phyloP scores from a whole-genome alignment of 192 early-diverging fungal genomes.

The Rhizophagus prolifer region DNA sequence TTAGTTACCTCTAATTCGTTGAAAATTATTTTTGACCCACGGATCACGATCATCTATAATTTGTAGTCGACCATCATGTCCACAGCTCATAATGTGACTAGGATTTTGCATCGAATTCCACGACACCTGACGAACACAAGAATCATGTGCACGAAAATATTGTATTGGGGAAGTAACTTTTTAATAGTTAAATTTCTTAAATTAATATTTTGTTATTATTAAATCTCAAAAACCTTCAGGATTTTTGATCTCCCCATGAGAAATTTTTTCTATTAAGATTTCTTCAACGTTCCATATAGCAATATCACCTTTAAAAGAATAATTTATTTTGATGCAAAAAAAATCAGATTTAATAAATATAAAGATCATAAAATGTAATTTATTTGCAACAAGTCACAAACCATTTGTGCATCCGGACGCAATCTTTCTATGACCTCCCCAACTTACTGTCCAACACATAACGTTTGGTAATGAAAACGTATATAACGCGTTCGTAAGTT shows the following conservation, averaged over 20 bases:
- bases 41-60: conserved; percentile 28
- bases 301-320: conserved; percentile 19
- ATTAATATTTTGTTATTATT: background rate
- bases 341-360: background rate
- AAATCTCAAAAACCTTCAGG: background rate
- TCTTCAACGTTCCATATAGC: conserved; percentile 21
- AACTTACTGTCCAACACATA: conserved; percentile 29
- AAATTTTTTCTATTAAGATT: conserved; percentile 1
- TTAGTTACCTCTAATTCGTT: conserved; percentile 9
- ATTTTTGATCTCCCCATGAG: background rate
- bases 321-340: background rate
- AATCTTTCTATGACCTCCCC: conserved; percentile 28
- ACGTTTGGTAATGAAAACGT: conserved; percentile 10
- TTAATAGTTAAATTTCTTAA: background rate
- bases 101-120: conserved; percentile 25
- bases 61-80: conserved; percentile 28
- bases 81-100: conserved; percentile 27
- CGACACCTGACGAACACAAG: conserved; percentile 15
- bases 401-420: conserved; percentile 28
- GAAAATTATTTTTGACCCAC: conserved; percentile 26
- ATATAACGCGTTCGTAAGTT: conserved; percentile 13
- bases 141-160: conserved; percentile 23
- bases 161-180: background rate
- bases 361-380: background rate
- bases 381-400: background rate